Evolutionary conservation across 2,329 filamentous ascomycete species (phyloP), one percentile per base, ranked within the genome.

Genomic region (Pseudogymnoascus sp.): DNA sequence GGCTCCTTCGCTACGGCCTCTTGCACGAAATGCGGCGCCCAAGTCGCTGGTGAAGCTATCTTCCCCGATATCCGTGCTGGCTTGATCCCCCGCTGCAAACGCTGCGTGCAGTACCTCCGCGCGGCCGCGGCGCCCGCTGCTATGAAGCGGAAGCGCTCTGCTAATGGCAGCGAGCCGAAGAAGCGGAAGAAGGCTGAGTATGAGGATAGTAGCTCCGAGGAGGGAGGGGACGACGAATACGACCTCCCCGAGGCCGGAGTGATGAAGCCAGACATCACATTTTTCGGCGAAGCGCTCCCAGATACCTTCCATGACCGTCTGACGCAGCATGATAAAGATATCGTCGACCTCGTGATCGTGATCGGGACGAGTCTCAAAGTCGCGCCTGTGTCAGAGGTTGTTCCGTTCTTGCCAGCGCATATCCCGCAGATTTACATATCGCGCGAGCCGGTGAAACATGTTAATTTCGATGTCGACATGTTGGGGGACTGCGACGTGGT

Each of bases 191-290:
- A 63, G 60, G 66, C 68, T 16, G 60, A 38, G 7, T 47, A 67
- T 14, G 67, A 65, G n/a, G 68, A 68, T 42, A 67, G 68, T 50
- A 66, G 65, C 25, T 64, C 62, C 3, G 82, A 84, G 40, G 47
- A 53, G n/a, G 47, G 47, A 0, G 47, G 23, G 7, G 82, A 84
- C 11, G 82, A 78, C 18, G 79, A 85, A 63, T 85, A 88, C 71
- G 81, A 87, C 67, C 84, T 89, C 40, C 85, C 86, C 1, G 80
- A 82, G 59, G 83, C 86, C 2, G 91, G 90, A 63, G 86, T 96
- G 73, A 96, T 96, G 91, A 96, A 90, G 81, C 94, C 94, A 7
- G 93, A 97, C 77, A 97, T 99, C 72, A 97, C 91, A 56, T 97
- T 99, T 79, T 97, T 97, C 71, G 93, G 93, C 69, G 94, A 99